Conservation (phyloP, 2,329 filamentous ascomycete genomes). For the Cryoendolithus antarcticus region DNA sequence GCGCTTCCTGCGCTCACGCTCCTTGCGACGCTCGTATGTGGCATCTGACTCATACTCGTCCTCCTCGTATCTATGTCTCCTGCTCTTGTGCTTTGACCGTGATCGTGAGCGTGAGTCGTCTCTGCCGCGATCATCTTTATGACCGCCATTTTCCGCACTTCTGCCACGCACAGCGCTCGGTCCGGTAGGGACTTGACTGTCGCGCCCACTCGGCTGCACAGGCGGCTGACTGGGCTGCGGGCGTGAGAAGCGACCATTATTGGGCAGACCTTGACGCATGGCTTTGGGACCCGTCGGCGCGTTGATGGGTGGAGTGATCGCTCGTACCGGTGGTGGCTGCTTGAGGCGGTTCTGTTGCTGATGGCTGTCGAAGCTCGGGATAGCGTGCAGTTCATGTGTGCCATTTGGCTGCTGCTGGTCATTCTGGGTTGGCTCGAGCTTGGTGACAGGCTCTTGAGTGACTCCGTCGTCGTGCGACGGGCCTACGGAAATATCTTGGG, state of each 20-base stretch:
- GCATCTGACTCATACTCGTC: conserved; percentile 31
- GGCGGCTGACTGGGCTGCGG: conserved; percentile 6
- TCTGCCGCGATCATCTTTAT: conserved; percentile 11
- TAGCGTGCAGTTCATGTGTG: too few relatives aligned
- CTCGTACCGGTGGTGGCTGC: conserved; percentile 3
- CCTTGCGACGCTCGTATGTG: conserved; percentile 25
- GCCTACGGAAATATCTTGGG: too few relatives aligned
- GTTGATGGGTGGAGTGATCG: conserved; percentile 25
- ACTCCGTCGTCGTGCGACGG: too few relatives aligned
- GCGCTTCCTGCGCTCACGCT: conserved; percentile 17
- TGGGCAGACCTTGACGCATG: conserved; percentile 79
- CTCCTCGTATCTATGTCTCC: conserved; percentile 38
- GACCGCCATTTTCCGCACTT: conserved; percentile 2
- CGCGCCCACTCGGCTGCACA: not conserved
- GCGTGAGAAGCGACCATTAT: conserved; percentile 52
- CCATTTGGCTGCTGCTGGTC: too few relatives aligned
- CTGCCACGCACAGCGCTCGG: conserved; percentile 3
- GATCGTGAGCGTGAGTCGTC: conserved; percentile 22
- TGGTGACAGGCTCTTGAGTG: too few relatives aligned
- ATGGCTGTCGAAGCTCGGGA: not conserved
- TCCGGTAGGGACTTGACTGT: not conserved
- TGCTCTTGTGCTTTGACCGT: conserved; percentile 36
- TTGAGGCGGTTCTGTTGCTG: not conserved
- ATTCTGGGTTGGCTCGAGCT: too few relatives aligned
- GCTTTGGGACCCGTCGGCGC: conserved; percentile 90